Percentiles rank a stretch among this genome's conserved stretches.
Conservation (phyloP, 371 early-diverging fungal genomes). For the Rhizopus stolonifer region DNA sequence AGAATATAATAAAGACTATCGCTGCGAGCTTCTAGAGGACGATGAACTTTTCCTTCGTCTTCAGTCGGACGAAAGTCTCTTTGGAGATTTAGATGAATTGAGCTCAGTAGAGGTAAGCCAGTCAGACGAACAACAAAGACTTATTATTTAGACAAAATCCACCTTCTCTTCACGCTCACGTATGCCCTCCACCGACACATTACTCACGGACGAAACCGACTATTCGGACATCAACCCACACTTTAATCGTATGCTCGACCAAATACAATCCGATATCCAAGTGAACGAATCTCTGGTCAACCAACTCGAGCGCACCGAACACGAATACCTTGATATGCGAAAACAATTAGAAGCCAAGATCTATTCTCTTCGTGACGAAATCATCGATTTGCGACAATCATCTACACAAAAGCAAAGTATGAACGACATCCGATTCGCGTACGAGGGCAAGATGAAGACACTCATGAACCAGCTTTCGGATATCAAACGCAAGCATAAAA, state of each 20-base stretch:
- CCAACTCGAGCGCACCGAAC: conserved; percentile 57
- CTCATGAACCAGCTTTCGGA: conserved; percentile 67
- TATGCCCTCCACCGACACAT: conserved; percentile 12
- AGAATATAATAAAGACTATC: conserved; percentile 14
- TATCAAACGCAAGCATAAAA: conserved; percentile 55
- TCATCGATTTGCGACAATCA: conserved; percentile 24
- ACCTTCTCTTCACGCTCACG: conserved; percentile 11
- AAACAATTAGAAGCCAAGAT: conserved; percentile 71
- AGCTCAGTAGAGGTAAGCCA: neutral
- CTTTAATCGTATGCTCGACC: conserved; percentile 48
- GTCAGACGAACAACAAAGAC: too few relatives aligned
- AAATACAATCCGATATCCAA: conserved; percentile 68
- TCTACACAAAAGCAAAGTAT: conserved; percentile 1
- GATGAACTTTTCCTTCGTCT: conserved; percentile 24
- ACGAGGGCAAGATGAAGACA: conserved; percentile 69
- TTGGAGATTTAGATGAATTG: conserved; percentile 22
- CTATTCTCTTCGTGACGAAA: conserved; percentile 53
- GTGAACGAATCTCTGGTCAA: conserved; percentile 58
- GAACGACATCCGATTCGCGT: conserved; percentile 42
- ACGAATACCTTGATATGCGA: conserved; percentile 54
- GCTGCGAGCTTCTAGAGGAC: conserved; percentile 23
- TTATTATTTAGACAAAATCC: neutral
- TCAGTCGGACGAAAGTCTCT: conserved; percentile 23
- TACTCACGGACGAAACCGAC: conserved; percentile 12
- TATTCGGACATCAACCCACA: conserved; percentile 28